Conservation (phyloP, 2,329 filamentous ascomycete species). For the Phialophora tarda region DNA sequence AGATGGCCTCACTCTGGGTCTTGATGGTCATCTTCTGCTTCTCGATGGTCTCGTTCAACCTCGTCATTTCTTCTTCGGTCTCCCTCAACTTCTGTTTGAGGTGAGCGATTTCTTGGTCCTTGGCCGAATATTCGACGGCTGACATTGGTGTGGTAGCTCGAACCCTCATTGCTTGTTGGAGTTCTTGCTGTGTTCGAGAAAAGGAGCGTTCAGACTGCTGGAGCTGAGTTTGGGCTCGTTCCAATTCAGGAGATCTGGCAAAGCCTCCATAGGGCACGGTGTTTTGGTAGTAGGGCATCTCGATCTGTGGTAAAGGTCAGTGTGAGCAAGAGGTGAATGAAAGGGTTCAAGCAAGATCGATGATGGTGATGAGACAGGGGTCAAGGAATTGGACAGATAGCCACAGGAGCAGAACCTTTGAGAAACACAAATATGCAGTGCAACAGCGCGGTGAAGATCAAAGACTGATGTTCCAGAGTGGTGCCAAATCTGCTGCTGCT, state of each 20-base stretch:
- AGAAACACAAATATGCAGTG: not conserved
- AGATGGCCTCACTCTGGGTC: constrained; percentile 30
- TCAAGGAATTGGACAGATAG: not conserved
- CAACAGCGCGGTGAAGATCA: not conserved
- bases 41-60: constrained; percentile 16
- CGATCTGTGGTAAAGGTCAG: constrained; percentile 7
- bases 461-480: not conserved
- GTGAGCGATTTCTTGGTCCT: constrained; percentile 24
- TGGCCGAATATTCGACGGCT: constrained; percentile 15
- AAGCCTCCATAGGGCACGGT: constrained; percentile 21
- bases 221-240: constrained; percentile 29
- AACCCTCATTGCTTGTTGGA: constrained; percentile 23
- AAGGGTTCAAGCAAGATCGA: not conserved
- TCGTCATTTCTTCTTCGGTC: constrained; percentile 24
- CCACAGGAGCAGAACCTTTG: not conserved
- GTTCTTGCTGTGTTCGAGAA: constrained; percentile 29
- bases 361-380: not conserved
- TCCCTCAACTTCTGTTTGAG: constrained; percentile 18
- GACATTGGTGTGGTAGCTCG: constrained; percentile 34
- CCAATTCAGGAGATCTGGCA: constrained; percentile 22
- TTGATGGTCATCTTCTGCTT: constrained; percentile 30
- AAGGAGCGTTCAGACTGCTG: constrained; percentile 19
- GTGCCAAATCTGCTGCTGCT: not conserved
- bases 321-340: not conserved
- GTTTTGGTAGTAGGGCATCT: constrained; percentile 23